Base-by-base conservation (phyloP, 23 red algal species). In the Gracilaria vermiculophylla region DNA sequence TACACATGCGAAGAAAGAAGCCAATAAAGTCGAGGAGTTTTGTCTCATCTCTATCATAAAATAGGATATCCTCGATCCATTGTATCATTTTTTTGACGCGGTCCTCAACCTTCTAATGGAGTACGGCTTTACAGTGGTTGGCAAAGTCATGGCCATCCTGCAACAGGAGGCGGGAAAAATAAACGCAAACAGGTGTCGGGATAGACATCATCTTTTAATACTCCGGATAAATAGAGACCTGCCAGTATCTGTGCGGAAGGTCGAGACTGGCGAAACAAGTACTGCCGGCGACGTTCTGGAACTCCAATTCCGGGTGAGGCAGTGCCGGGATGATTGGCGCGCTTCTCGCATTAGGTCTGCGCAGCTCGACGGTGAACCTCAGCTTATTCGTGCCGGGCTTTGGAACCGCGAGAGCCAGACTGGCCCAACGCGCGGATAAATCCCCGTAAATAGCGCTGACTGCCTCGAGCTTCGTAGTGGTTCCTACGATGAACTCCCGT, bases 41-140 rank as follows among this genome's bases (percentile, higher is more conserved):
- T 56, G n/a, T 19, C 33, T 88, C 40, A 25, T 29, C 77, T 28
- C 34, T 40, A 0, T 0, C 45, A 33, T 88, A 70, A 13, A 76
- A 41, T 0, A 88, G 69, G n/a, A 87, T 53, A 87, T 87, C 82
- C 34, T 87, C 42, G 3, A 74, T 53, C 82, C 82, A 87, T 21
- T 88, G 69, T 11, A 76, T 19, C 20, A 76, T 27, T 41, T 83
- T 66, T 41, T 0, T 34, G 31, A 54, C 50, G 16, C 2, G n/a
- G 17, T 25, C 61, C 6, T 76, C 84, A 34, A 88, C 58, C 0
- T 3, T 15, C 2, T 77, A n/a, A 20, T 23, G 3, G 0, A 58
- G 29, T 33, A 88, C 84, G 2, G 84, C 32, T 61, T 76, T 67
- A 20, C 58, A 88, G 12, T 88, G 84, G 39, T 88, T 88, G 11